Percentiles rank a stretch among this genome's conserved stretches.
Conservation (phyloP, 129 eudicot genomes). For the Lactuca saligna region DNA sequence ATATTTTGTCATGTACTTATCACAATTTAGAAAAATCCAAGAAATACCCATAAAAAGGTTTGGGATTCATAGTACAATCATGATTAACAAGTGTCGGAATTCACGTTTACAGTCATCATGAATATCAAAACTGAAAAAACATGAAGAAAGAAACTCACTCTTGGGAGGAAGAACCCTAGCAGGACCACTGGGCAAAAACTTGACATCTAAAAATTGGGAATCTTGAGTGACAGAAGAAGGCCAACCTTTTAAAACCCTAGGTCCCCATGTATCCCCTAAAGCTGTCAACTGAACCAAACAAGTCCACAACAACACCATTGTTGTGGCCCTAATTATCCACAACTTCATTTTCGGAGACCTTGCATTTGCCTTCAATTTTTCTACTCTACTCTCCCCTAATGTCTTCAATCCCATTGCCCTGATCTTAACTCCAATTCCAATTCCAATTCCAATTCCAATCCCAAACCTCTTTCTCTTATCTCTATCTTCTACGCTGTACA, state of each 20-base stretch:
- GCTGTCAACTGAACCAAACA: conserved; percentile 84
- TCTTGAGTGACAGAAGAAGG: conserved; percentile 61
- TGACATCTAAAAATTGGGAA: conserved; percentile 52
- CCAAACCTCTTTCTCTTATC: conserved; percentile 28
- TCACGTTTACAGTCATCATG: neutral
- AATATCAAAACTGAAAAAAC: neutral
- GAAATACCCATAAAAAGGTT: conserved; percentile 12
- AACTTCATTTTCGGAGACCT: conserved; percentile 63
- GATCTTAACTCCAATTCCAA: conserved; percentile 19
- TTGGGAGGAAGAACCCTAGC: conserved; percentile 71
- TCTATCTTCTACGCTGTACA: conserved; percentile 27
- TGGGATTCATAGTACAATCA: neutral
- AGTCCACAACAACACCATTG: conserved; percentile 84
- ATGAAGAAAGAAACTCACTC: conserved; percentile 46
- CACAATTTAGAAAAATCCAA: neutral
- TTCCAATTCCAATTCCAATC: conserved; percentile 13
- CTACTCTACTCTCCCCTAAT: conserved; percentile 45
- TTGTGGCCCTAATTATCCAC: conserved; percentile 87
- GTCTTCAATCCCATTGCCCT: conserved; percentile 66
- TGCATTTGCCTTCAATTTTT: conserved; percentile 49
- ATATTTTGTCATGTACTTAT: neutral
- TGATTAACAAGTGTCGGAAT: neutral
- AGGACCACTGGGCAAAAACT: conserved; percentile 33
- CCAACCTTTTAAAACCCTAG: conserved; percentile 85
- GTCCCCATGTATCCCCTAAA: conserved; percentile 87